Percentiles rank a stretch among this genome's conserved stretches.
Conservation (phyloP, 2,329 filamentous ascomycete species). For the Sclerotinia nivalis region DNA sequence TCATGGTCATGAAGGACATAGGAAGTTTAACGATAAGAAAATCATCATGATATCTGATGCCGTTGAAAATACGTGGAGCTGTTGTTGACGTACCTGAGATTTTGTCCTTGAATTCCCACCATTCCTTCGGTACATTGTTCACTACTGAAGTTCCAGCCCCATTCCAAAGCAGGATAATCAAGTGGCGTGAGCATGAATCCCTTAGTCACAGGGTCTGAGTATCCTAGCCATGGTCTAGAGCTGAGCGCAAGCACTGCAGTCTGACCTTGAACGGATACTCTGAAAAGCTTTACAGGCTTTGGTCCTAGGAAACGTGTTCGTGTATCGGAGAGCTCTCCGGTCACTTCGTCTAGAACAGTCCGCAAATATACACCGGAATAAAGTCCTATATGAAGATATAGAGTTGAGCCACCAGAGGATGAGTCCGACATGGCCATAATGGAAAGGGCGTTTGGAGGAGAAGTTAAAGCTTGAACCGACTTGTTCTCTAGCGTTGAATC, state of each 20-base stretch:
- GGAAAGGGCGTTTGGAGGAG: conserved; percentile 81
- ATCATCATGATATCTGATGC: conserved; percentile 43
- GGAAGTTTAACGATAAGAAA: conserved; percentile 46
- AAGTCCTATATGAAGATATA: conserved; percentile 94
- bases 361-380: conserved; percentile 95
- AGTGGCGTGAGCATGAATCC: conserved; percentile 91
- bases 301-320: conserved; percentile 92
- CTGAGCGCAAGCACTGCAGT: conserved; percentile 86
- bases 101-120: conserved; percentile 89
- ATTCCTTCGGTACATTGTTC: conserved; percentile 92
- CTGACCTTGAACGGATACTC: conserved; percentile 83
- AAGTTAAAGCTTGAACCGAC: conserved; percentile 89
- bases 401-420: conserved; percentile 79
- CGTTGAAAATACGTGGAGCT: conserved; percentile 24
- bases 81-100: conserved; percentile 66
- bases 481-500: conserved; percentile 91
- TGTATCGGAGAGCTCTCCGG: conserved; percentile 92
- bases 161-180: conserved; percentile 84
- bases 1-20: conserved; percentile 44
- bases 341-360: conserved; percentile 92
- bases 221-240: conserved; percentile 94
- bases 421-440: conserved; percentile 98
- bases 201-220: conserved; percentile 82
- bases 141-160: conserved; percentile 95
- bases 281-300: conserved; percentile 85